Base-by-base conservation (phyloP, 805 yeast species). In the Soucietia sequanensis region DNA sequence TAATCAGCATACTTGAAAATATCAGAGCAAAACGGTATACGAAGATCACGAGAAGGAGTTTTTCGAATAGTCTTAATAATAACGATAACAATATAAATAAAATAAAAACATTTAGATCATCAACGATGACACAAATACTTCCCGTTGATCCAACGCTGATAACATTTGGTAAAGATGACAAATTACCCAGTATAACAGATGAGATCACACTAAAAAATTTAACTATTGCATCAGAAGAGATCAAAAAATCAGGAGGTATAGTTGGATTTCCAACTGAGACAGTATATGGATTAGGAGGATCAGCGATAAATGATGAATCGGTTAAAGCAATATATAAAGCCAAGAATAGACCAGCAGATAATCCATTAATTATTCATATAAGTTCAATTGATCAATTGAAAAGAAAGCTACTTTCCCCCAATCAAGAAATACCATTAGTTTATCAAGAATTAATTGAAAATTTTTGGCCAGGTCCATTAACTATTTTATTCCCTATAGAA, bases 261-360 rank as follows among this genome's bases (percentile, higher is more conserved):
- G 89, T 93, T 10, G 98, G 91, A 0, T 90, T 93, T 50, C 99
- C 99, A 2, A 87, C 99, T 0, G 99, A 93, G 54, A 93, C 99
- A 0, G 99, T 93, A 0, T 93, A 93, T 57, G 99, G 99, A 0
- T 70, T 93, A 1, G 99, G 96, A 0, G 99, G 93, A 1, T 82
- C 90, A 3, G 85, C 95, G 0, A 64, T 86, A 32, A 72, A 69
- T 35, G 88, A 88, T 34, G 78, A 75, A 4, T 75, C 95, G 0
- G 96, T 90, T 2, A 56, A 60, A 38, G 76, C 81, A 29, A 93
- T 93, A 7, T 93, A 89, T 57, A 68, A 60, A 17, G 98, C 97
- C 18, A 93, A 93, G 50, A 88, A 89, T 54, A 71, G 99, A 44
- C 99, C 99, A 0, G 80, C 95, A 5, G 99, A 93, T 59, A 93